Percentiles rank a stretch among this genome's conserved stretches.
Conservation (phyloP, 768 basidiomycete species). For the Panellus pusillus region DNA sequence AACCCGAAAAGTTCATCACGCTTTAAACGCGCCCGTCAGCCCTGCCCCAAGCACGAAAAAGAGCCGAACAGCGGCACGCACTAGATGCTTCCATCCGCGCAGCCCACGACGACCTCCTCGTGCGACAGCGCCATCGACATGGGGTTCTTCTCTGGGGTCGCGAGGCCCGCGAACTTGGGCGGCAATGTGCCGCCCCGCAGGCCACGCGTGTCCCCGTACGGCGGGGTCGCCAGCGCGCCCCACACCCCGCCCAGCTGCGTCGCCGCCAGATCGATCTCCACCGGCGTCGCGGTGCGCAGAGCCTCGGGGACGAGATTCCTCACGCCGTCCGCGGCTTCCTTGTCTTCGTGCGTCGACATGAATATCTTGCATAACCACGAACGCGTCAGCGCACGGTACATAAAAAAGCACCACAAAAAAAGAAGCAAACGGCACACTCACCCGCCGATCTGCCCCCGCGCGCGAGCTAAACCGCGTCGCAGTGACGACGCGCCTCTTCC, state of each 20-base stretch:
- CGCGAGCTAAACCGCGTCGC: constrained; percentile 87
- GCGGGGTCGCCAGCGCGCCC: constrained; percentile 59
- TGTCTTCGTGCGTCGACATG: constrained; percentile 79
- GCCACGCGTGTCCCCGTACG: constrained; percentile 48
- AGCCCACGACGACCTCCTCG: constrained; percentile 89
- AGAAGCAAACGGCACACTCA: constrained; percentile 34
- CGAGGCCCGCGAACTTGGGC: constrained; percentile 71
- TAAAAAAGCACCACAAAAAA: not conserved
- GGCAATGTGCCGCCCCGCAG: constrained; percentile 64
- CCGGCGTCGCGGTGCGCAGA: constrained; percentile 32
- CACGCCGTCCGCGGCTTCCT: constrained; percentile 31
- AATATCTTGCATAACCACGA: constrained; percentile 64
- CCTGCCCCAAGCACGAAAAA: constrained; percentile 1
- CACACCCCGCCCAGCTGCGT: constrained; percentile 74
- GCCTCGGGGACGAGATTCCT: constrained; percentile 10
- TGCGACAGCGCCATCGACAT: constrained; percentile 93
- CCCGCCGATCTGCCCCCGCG: constrained; percentile 78
- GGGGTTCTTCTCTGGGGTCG: constrained; percentile 89
- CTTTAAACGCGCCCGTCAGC: constrained; percentile 27
- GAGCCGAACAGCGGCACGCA: constrained; percentile 39
- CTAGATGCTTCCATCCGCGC: constrained; percentile 92
- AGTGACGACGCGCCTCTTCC: constrained; percentile 81
- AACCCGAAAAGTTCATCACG: constrained; percentile 64
- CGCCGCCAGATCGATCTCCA: constrained; percentile 67
- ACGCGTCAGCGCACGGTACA: not conserved